Evolutionary conservation across 495 filamentous ascomycete genomes (phyloP), one percentile per base, ranked within the genome.

Genomic region (Penicillium diatomitis): DNA sequence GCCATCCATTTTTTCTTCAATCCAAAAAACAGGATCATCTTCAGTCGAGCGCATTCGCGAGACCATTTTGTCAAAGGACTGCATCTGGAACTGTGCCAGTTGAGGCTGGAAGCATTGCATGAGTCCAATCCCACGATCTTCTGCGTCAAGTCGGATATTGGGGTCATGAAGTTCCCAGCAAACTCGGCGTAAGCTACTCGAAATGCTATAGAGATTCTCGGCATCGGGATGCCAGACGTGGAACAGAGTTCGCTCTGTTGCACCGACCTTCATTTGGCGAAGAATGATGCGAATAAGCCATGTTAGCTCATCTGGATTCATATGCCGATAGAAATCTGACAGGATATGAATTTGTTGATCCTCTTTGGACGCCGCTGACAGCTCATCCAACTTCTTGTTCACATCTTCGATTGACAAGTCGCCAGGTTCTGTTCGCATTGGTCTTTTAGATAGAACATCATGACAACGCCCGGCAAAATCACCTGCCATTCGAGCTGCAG

Each of bases 51-150:
- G 72, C 76, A 98, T 81, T 33, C 80, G 81, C 8, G 74, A 68
- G 29, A 95, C 80, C 74, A 95, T 86, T 49, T 83, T 85, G n/a
- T 86, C 79, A 55, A 97, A 84, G 3, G 83, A 84, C 41, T 88
- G 76, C 80, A 88, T 90, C 67, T 96, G 90, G 54, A 96, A 97
- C 58, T 95, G 88, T 4, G 92, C 94, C 45, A 98, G 76, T 68
- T 96, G 92, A 38, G 92, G 94, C 62, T 98, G 92, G 61, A 95
- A 97, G 61, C 92, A 97, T 57, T 90, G 83, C 92, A 97, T 97
- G 31, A 97, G 68, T 5, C 73, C 70, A 28, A 96, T 81, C 0
- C 82, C 87, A 11, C 82, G 76, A 52, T 91, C 82, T 33, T 88
- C 81, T 32, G 78, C 81, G 47, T 88, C 82, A 8, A 97, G 76